Conservation (phyloP, 2,329 filamentous ascomycete genomes). For the Epichloe hybrida region DNA sequence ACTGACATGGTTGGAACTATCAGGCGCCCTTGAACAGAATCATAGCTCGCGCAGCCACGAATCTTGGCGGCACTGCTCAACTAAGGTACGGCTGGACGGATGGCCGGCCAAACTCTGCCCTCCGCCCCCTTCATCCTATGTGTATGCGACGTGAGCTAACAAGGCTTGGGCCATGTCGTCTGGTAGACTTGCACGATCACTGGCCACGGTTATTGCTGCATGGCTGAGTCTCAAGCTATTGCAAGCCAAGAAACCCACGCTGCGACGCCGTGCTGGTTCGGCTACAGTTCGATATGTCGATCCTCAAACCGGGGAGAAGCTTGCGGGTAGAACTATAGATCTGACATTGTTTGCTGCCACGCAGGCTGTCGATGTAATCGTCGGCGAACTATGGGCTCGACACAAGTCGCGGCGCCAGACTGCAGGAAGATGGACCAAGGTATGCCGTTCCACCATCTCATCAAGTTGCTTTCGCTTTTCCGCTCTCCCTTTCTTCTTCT, state of each 20-base stretch:
- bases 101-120: background rate
- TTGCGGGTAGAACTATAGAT: slow-evolving; percentile 64
- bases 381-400: slow-evolving; percentile 51
- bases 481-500: background rate
- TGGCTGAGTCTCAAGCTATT: slow-evolving; percentile 44
- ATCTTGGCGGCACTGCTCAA: slow-evolving; percentile 13
- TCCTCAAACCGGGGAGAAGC: slow-evolving; percentile 9
- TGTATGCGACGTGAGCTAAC: background rate
- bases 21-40: slow-evolving; percentile 19
- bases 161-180: background rate
- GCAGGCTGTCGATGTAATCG: slow-evolving; percentile 57
- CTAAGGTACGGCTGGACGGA: slow-evolving; percentile 12
- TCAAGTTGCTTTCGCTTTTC: background rate
- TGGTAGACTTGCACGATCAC: slow-evolving; percentile 39
- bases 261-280: slow-evolving; percentile 13
- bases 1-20: slow-evolving; percentile 6
- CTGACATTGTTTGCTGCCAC: slow-evolving; percentile 66
- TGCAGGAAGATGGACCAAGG: slow-evolving; percentile 32
- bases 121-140: background rate
- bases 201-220: slow-evolving; percentile 44
- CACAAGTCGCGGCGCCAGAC: slow-evolving; percentile 31
- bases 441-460: slow-evolving; percentile 11
- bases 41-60: slow-evolving; percentile 12
- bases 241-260: slow-evolving; percentile 34
- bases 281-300: slow-evolving; percentile 1